Base-by-base conservation (phyloP, 805 yeast genomes). In the Hanseniaspora guilliermondii region DNA sequence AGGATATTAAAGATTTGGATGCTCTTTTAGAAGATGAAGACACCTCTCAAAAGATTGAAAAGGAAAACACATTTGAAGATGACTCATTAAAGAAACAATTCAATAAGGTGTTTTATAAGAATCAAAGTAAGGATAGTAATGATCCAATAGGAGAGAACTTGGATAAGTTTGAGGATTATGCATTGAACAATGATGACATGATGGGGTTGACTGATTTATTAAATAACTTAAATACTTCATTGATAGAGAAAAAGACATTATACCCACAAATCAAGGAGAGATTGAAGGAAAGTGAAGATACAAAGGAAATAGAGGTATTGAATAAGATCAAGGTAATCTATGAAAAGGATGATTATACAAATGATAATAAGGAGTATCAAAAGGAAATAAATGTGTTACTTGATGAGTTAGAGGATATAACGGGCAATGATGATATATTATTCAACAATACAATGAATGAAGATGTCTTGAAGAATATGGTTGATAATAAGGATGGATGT, bases 91-190 rank as follows among this genome's bases (percentile, higher is more conserved):
- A 47, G 19, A 47, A 25, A 8, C 55, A 52, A 12, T 42, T 52
- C 45, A 44, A 52, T 45, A 52, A 52, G 22, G 55, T 52, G 8
- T 52, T 52, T n/a, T 52, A 44, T 7, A 36, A 52, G 19, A 52
- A 52, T 24, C 54, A 50, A 19, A 35, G 46, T 11, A 36, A 42
- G 27, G 44, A 35, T 17, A 22, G 22, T 4, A 22, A 25, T 25
- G 40, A 33, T 33, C 25, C 16, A 22, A 39, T 39, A 22, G 42
- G 42, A 12, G 46, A 42, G 17, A 17, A 8, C 32, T n/a, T 42
- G 32, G 46, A 25, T 8, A 25, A 42, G 21, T 42, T 42, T 42
- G 36, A 25, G 14, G 17, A 25, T 16, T 33, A n/a, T 6, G 46
- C 46, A 6, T 2, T 27, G 25, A 19, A 47, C 19, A 22, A 14